Conservation (phyloP, 371 early-diverging fungal species). For the Mucor plumbeus region DNA sequence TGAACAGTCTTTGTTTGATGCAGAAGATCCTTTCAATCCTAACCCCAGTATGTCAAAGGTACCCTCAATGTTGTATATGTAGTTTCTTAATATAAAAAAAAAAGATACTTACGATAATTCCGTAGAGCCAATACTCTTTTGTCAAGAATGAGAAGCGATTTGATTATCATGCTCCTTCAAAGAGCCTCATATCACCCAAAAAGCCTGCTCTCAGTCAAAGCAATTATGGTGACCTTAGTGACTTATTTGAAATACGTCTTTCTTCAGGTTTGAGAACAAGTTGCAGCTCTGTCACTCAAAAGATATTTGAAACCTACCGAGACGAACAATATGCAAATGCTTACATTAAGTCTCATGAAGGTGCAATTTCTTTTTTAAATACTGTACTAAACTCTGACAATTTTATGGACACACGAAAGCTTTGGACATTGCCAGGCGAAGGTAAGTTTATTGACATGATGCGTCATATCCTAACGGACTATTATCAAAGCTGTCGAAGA, state of each 20-base stretch:
- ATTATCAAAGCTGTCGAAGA: constrained; percentile 19
- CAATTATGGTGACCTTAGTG: constrained; percentile 8
- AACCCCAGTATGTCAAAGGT: constrained; percentile 14
- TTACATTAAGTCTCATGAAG: constrained; percentile 12
- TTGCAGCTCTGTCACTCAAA: constrained; percentile 6
- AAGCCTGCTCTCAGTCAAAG: constrained; percentile 15
- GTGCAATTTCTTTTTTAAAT: constrained; percentile 17
- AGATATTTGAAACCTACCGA: not conserved
- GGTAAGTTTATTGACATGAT: constrained; percentile 24
- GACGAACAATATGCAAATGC: constrained; percentile 6
- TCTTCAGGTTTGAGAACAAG: not conserved
- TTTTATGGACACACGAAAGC: constrained; percentile 6
- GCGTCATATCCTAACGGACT: constrained; percentile 16
- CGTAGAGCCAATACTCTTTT: constrained; percentile 18
- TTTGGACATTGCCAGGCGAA: constrained; percentile 6
- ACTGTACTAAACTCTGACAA: not conserved
- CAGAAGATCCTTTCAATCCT: constrained; percentile 14
- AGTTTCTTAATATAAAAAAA: not conserved
- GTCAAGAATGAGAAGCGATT: constrained; percentile 10
- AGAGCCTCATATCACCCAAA: constrained; percentile 15
- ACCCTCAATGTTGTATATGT: constrained; percentile 11
- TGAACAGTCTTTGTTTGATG: constrained; percentile 14
- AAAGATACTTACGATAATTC: constrained; percentile 2
- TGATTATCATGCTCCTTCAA: constrained; percentile 15
- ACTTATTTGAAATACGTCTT: constrained; percentile 16